A percentile compares a stretch with the other conserved stretches of the same genome.
Conservation (phyloP, 768 basidiomycete species). For the Dictyophora rubrovolvata region DNA sequence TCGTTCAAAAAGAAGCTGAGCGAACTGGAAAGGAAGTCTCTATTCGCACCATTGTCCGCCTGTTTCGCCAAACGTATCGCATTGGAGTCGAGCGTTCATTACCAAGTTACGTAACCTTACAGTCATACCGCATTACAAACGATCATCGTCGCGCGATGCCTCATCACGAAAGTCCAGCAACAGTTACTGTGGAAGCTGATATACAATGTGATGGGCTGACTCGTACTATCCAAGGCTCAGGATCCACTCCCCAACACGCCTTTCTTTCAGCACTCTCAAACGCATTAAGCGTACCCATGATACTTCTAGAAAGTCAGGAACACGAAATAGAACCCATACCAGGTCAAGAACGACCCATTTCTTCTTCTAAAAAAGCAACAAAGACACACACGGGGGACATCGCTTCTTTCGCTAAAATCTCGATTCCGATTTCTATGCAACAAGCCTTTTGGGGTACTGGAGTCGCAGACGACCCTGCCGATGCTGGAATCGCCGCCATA, state of each 20-base stretch:
- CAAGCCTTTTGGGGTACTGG: slow-evolving; percentile 8
- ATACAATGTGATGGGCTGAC: slow-evolving; percentile 75
- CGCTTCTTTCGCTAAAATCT: background rate
- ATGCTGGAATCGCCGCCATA: slow-evolving; percentile 4
- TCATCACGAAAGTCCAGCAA: slow-evolving; percentile 21
- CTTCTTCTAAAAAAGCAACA: background rate
- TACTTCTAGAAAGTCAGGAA: slow-evolving; percentile 85
- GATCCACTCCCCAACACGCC: slow-evolving; percentile 92
- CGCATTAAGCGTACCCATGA: slow-evolving; percentile 72
- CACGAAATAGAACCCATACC: slow-evolving; percentile 53
- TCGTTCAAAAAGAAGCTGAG: slow-evolving; percentile 85
- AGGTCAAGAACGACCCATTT: background rate
- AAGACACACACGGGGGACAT: background rate
- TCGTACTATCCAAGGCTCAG: slow-evolving; percentile 79
- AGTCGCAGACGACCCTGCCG: background rate
- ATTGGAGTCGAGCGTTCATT: slow-evolving; percentile 78
- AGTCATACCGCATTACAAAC: slow-evolving; percentile 15
- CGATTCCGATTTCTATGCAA: background rate
- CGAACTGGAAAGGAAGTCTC: slow-evolving; percentile 92
- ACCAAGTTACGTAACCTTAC: slow-evolving; percentile 43
- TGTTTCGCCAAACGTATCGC: slow-evolving; percentile 76
- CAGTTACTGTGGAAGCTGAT: slow-evolving; percentile 71
- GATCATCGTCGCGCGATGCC: slow-evolving; percentile 24
- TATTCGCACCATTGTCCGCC: slow-evolving; percentile 85
- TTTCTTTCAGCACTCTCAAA: slow-evolving; percentile 78